Base-by-base conservation (phyloP, 306 rosid species). In the Fagus sylvatica region DNA sequence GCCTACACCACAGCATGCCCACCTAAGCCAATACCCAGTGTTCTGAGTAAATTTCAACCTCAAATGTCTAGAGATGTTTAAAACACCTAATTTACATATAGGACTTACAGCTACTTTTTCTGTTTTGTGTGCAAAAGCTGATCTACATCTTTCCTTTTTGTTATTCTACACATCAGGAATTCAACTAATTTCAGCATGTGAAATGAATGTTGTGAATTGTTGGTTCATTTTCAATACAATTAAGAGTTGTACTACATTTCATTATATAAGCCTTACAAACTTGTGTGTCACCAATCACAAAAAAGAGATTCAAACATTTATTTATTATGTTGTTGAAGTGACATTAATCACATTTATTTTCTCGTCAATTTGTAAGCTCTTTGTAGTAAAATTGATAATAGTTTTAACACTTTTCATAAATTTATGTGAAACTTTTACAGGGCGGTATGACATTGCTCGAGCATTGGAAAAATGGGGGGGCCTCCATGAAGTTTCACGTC, bases 381-480 rank as follows among this genome's bases (percentile, higher is more conserved):
- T 22, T 22, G 28, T 22, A 22, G 28, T 22, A 22, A 22, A 22
- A 22, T 22, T 22, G 28, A 22, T 22, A 22, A 0, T 22, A 22
- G 28, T 22, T 22, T 22, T 22, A 22, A 22, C 28, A 22, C 0
- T 22, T 22, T 22, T 22, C 28, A 22, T 57, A 62, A 22, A 7
- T 43, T n/a, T 42, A 17, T 56, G 3, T 33, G 73, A 15, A 74
- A 75, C 66, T 83, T 85, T 60, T 55, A 19, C 83, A 93, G 99
- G 98, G 22, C 93, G 93, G 51, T 91, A 83, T 32, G 97, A 95
- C 80, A 95, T 95, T 42, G 98, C 99, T 0, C 99, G 91, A 2
- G 96, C 98, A 1, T 59, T 95, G 68, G 99, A 95, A 80, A 95
- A 91, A 74, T 93, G 98, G 99, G 99, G 99, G 1, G 99, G 99